Base-by-base conservation (phyloP, 805 yeast species). In the Zygosaccharomyces pseudorouxii region DNA sequence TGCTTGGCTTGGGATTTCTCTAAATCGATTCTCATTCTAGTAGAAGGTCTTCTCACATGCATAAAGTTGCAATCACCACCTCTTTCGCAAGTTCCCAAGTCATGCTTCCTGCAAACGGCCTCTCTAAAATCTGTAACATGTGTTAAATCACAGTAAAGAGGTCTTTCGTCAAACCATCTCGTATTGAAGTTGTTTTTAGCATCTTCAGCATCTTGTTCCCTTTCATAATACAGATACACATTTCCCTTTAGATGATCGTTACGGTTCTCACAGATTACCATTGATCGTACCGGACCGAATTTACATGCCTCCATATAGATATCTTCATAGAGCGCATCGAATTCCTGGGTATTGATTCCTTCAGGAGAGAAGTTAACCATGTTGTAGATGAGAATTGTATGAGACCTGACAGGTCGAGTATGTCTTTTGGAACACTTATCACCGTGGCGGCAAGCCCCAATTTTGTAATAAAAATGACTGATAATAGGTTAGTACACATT, bases 401-500 rank as follows among this genome's bases (percentile, higher is more conserved):
- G 71, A 0, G 95, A 84, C 36, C 71, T 65, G 6, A 71, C 65
- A 1, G 97, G 96, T 56, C 77, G 77, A 18, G 77, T 72, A 64
- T 89, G 90, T 48, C 75, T 76, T 58, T 92, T 73, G 7, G 89
- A 81, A 59, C 98, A 90, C 57, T 83, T 84, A 50, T 83, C 89
- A 0, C 97, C 97, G 64, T 90, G 97, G 51, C 97, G 75, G 60
- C 98, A 90, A 0, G 96, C 95, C 0, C 98, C 98, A 27, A 89
- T 86, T 63, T 84, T 87, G 53, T 76, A 73, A 62, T 82, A 89
- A 62, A 89, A 89, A 33, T 79, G 71, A 55, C 84, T 78, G 19
- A 39, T 33, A 16, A 37, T 33, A 54, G 30, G 54, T 49, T 49
- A 42, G 49, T 50, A 46, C 22, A 5, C 11, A 4, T 36, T 19